Conservation (phyloP, 148 eudicot species). For the Heliamphora exappendiculata region DNA sequence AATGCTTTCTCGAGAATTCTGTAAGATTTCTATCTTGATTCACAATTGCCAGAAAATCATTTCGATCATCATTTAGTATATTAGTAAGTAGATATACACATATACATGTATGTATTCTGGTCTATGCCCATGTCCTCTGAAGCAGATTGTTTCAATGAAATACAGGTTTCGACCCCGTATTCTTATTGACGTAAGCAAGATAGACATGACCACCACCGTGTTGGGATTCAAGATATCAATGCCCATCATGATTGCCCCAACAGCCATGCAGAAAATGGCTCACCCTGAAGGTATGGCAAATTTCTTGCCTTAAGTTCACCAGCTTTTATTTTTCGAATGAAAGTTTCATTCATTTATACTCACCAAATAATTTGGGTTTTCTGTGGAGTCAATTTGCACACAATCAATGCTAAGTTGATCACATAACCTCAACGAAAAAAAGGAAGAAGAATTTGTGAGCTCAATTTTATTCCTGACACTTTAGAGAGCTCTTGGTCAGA, state of each 20-base stretch:
- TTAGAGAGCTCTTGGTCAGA: neutral
- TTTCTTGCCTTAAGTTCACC: neutral
- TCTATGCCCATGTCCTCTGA: neutral
- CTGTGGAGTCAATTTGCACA: neutral
- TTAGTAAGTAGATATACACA: neutral
- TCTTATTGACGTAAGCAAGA: slow-evolving; percentile 88
- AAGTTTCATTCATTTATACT: neutral
- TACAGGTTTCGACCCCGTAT: slow-evolving; percentile 95
- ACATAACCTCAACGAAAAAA: neutral
- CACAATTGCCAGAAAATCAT: neutral
- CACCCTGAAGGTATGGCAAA: slow-evolving; percentile 75
- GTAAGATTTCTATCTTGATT: slow-evolving; percentile 30
- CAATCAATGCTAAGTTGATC: neutral
- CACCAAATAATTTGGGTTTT: neutral
- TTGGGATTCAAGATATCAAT: slow-evolving; percentile 86
- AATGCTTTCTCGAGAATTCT: slow-evolving; percentile 89
- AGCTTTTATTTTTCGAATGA: neutral
- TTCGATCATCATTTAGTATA: neutral
- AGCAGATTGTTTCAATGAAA: neutral
- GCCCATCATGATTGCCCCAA: slow-evolving; percentile 99
- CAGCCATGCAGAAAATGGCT: slow-evolving; percentile 95
- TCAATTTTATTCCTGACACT: neutral
- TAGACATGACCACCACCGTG: slow-evolving; percentile 71
- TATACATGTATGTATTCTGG: neutral
- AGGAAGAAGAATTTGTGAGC: neutral